Percentiles rank a stretch among this genome's conserved stretches.
Evolutionary conservation across 371 early-diverging fungal genomes (phyloP).

Genomic region (Zychaea mexicana): DNA sequence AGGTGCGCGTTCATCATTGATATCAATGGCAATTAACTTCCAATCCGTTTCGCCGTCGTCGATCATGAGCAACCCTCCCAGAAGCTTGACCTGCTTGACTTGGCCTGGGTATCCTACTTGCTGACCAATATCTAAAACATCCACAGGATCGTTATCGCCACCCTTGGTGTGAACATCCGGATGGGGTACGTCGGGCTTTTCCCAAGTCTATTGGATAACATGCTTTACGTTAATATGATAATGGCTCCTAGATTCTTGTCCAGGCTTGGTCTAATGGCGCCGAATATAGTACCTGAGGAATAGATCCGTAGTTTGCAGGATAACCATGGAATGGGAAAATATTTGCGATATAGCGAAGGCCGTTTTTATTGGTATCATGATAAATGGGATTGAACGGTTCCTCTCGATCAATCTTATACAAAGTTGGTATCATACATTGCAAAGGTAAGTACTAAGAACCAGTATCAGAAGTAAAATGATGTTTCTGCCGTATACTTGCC

Average conservation of each 20-base stretch:
- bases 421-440: neutral
- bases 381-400: constrained; percentile 95
- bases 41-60: constrained; percentile 98
- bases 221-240: neutral
- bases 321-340: constrained; percentile 99
- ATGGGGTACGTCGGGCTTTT: constrained; percentile 88
- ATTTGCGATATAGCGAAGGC: constrained; percentile 97
- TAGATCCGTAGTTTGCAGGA: constrained; percentile 99
- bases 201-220: constrained; percentile 81
- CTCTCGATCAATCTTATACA: constrained; percentile 13
- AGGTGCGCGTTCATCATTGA: constrained; percentile 85
- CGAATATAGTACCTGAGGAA: constrained; percentile 73
- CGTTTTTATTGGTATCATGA: constrained; percentile 99
- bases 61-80: constrained; percentile 92
- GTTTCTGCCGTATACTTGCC: constrained; percentile 49
- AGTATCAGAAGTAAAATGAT: neutral
- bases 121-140: constrained; percentile 95
- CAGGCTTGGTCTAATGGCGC: too few relatives aligned
- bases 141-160: constrained; percentile 98
- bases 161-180: constrained; percentile 75
- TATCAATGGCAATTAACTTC: constrained; percentile 95
- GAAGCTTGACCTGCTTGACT: constrained; percentile 95
- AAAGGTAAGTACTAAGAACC: neutral
- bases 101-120: constrained; percentile 83
- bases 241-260: neutral